These are phyloP conservation scores for Nepenthes gracilis DNA, from an alignment of 148 eudicot species.

Conservation along the genomic window DNA sequence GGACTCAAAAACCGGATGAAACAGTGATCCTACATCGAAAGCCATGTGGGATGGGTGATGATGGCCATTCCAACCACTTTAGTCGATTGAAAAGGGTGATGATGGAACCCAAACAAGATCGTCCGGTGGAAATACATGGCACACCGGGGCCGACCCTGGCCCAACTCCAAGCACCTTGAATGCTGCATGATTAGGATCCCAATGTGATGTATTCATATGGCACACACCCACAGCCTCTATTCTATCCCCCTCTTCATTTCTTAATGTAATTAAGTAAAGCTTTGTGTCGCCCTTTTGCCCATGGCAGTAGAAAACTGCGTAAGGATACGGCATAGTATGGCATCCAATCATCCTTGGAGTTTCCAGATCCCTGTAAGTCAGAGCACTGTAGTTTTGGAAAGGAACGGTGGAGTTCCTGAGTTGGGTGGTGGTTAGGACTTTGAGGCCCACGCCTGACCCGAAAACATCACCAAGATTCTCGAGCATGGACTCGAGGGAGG, in stretches of 20 bases:
- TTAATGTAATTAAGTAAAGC: constrained; percentile 3
- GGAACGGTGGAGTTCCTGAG: not conserved
- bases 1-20: too few species aligned
- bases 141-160: constrained; percentile 11
- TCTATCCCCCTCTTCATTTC: constrained; percentile 3
- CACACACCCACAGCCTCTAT: constrained; percentile 6
- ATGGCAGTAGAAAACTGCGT: constrained; percentile 29
- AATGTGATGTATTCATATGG: constrained; percentile 10
- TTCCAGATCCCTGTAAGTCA: constrained; percentile 1
- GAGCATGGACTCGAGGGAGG: constrained; percentile 39
- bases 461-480: constrained; percentile 12
- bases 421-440: constrained; percentile 7
- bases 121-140: constrained; percentile 10
- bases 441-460: constrained; percentile 5
- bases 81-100: not conserved
- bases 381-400: not conserved
- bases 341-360: constrained; percentile 19
- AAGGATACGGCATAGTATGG: constrained; percentile 26
- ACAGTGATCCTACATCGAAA: too few species aligned
- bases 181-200: constrained; percentile 4
- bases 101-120: constrained; percentile 15
- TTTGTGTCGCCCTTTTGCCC: constrained; percentile 13
- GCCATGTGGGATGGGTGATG: too few species aligned
- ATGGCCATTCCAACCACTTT: too few species aligned
- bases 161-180: constrained; percentile 7